Evolutionary conservation across 768 basidiomycete species (phyloP).

Genomic region (Sutorius australiensis): DNA sequence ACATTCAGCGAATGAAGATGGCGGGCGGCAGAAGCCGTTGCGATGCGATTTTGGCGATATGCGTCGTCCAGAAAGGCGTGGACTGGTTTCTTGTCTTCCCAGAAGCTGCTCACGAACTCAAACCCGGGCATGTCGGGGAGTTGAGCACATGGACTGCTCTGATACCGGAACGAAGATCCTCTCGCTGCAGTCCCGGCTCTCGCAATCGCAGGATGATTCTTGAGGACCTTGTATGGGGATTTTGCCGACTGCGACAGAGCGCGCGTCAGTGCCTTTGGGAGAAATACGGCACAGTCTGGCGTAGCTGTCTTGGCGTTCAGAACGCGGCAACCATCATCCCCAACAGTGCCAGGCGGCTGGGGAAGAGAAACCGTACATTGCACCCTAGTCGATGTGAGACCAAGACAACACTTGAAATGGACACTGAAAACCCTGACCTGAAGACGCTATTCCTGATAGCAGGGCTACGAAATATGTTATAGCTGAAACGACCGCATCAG

Average conservation of each 20-base stretch:
- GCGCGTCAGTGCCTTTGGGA: constrained; percentile 38
- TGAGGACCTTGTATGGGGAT: constrained; percentile 48
- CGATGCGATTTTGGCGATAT: constrained; percentile 56
- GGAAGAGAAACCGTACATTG: constrained; percentile 49
- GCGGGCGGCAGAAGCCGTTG: constrained; percentile 46
- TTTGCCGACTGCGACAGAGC: constrained; percentile 41
- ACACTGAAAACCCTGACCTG: constrained; percentile 33
- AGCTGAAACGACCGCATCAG: constrained; percentile 28
- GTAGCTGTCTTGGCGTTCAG: constrained; percentile 44
- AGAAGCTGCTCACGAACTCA: constrained; percentile 52
- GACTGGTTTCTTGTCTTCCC: constrained; percentile 59
- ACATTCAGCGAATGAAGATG: constrained; percentile 49
- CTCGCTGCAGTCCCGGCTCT: constrained; percentile 37
- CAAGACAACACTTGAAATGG: neutral
- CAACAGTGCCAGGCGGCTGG: constrained; percentile 34
- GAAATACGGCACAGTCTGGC: constrained; percentile 49
- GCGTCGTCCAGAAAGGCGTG: constrained; percentile 49
- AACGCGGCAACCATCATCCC: constrained; percentile 34
- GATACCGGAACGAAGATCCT: constrained; percentile 48
- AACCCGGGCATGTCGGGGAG: constrained; percentile 46
- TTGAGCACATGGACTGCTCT: constrained; percentile 47
- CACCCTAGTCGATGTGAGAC: constrained; percentile 32
- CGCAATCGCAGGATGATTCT: constrained; percentile 35
- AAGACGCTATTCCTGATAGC: constrained; percentile 40
- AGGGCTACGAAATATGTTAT: constrained; percentile 47